These are phyloP conservation scores for Babesia sp. DNA, from an alignment of 169 alveolate species.

Conservation along the genomic window DNA sequence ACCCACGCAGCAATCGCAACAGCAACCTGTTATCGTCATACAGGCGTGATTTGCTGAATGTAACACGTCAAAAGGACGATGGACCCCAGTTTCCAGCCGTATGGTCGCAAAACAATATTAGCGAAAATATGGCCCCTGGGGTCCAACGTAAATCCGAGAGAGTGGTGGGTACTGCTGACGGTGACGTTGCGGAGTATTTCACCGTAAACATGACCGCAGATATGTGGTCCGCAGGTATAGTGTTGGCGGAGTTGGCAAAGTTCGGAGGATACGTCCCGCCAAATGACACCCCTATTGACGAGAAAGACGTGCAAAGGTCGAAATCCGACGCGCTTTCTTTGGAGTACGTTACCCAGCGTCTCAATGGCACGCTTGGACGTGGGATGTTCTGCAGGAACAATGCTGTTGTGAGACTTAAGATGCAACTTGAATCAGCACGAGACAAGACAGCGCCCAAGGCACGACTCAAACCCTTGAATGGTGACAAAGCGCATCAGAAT, in stretches of 20 bases:
- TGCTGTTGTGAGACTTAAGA: slow-evolving; percentile 2
- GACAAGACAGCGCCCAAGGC: neutral
- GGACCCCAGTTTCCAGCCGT: slow-evolving; percentile 1
- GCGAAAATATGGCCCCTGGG: neutral
- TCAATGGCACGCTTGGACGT: slow-evolving; percentile 27
- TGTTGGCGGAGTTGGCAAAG: slow-evolving; percentile 58
- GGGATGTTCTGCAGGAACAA: slow-evolving; percentile 45
- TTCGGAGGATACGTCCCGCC: slow-evolving; percentile 26
- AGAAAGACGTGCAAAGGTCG: neutral
- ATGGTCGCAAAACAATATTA: slow-evolving; percentile 7
- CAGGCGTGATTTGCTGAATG: neutral
- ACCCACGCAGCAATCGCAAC: slow-evolving; percentile 56
- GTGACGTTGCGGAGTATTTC: slow-evolving; percentile 41
- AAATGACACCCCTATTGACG: neutral
- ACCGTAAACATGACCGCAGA: slow-evolving; percentile 42
- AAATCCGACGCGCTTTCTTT: neutral
- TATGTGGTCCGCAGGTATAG: slow-evolving; percentile 68
- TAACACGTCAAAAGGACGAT: slow-evolving; percentile 1
- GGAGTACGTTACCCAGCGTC: slow-evolving; percentile 11
- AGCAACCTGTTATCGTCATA: slow-evolving; percentile 8
- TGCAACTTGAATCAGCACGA: slow-evolving; percentile 12
- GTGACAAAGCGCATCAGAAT: neutral
- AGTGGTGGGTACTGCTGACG: slow-evolving; percentile 9
- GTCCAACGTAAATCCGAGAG: neutral
- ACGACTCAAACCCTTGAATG: neutral